phyloP scores from a whole-genome alignment of 306 rosid genomes.

The Quercus parvula region DNA sequence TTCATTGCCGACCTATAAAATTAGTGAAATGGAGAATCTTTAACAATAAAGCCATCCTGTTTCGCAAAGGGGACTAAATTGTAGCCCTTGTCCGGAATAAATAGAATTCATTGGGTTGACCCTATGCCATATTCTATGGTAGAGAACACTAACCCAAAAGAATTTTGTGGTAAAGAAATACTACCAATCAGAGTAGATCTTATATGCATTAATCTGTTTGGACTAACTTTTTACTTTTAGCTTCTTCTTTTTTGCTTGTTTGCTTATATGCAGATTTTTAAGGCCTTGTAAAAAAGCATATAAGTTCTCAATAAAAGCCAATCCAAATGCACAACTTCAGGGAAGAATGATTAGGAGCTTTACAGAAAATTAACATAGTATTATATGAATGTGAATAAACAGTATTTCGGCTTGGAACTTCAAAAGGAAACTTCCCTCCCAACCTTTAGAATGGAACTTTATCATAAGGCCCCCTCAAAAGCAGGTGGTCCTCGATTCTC shows the following conservation, averaged over 20 bases:
- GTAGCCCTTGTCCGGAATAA: background rate
- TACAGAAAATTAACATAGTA: background rate
- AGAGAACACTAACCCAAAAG: background rate
- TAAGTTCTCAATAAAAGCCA: no score
- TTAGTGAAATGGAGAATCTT: conserved; percentile 13
- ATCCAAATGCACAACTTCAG: background rate
- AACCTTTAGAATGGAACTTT: conserved; percentile 28
- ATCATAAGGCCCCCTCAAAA: conserved; percentile 21
- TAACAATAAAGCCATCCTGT: background rate
- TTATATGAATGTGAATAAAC: conserved; percentile 7
- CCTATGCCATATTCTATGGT: background rate
- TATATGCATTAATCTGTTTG: background rate
- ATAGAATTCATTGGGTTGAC: conserved; percentile 25
- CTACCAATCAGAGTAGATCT: background rate
- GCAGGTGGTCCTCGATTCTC: conserved; percentile 36
- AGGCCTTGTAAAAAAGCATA: no score
- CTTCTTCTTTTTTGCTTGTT: no score
- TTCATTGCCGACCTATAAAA: conserved; percentile 9
- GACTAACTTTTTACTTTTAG: no score
- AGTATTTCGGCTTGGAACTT: conserved; percentile 7
- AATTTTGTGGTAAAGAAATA: background rate
- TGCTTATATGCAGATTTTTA: no score
- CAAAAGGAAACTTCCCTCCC: conserved; percentile 31
- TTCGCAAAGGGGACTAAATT: background rate
- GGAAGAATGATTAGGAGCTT: background rate